Base-by-base conservation (phyloP, 768 basidiomycete species). In the Floccularia luteovirens region DNA sequence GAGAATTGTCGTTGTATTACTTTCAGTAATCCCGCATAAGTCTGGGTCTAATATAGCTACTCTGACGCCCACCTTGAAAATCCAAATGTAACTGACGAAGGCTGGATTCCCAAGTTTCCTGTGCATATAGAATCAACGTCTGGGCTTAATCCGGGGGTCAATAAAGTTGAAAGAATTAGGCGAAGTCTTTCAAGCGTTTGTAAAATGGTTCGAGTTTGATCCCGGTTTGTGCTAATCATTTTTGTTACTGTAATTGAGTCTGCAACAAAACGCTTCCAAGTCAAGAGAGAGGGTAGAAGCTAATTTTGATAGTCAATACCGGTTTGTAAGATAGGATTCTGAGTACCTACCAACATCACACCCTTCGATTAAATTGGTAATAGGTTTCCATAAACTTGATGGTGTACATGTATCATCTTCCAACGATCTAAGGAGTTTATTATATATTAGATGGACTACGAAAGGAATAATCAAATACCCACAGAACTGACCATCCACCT, bases 401-500 rank as follows among this genome's bases (percentile, higher is more conserved):
- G 58, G 55, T 2, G 53, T 25, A 35, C 38, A 46, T 6, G 43
- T 37, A 31, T 50, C 44, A 17, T 44, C 42, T 27, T 48, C 38
- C 19, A 60, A 38, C 20, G 48, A 39, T 32, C 60, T 59, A 43
- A 5, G 37, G 6, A 30, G 31, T 28, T 28, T 8, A 14, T 8
- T 14, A 28, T 16, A 14, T 6, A n/a, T n/a, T n/a, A 33, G 20
- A 21, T 28, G 14, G 19, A 12, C 31, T 20, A 25, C 20, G 24
- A 10, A 13, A 28, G 8, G 27, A 28, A 14, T 14, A 28, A 28
- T 28, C 27, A 13, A 32, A 27, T 4, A 47, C 70, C 31, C 50
- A 93, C 94, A 85, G 52, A 38, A 79, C 70, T 13, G 60, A 58
- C 94, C 93, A 98, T 1, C 74, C 75, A 0, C 82, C 81, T 52